Base-by-base conservation (phyloP, 2,329 filamentous ascomycete genomes). In the Hymenoscyphus albidus region DNA sequence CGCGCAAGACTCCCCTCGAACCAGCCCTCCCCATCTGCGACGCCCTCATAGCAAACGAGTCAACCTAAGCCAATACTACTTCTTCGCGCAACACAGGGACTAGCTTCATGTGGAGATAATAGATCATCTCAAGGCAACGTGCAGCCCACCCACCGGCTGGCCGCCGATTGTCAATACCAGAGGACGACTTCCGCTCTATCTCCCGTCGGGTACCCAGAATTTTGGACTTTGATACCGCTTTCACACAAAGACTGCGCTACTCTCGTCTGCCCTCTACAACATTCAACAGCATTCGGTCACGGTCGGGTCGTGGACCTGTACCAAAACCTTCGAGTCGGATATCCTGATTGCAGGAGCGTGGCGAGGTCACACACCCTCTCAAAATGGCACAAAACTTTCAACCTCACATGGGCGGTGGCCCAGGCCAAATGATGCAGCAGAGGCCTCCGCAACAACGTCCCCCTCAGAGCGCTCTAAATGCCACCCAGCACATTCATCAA, bases 301-400 rank as follows among this genome's bases (percentile, higher is more conserved):
- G 69, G 67, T 68, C 64, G 66, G 71, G 64, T 69, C 65, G 65
- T 64, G 64, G 68, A 63, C 66, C 62, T 67, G 67, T 67, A 66
- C 58, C 62, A 64, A 64, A 39, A 64, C 35, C 54, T 63, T 40
- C 60, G 58, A 65, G 54, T 68, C 66, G 68, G 65, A 65, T 61
- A 64, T 67, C 64, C 65, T 69, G 51, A 51, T 38, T 54, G 65
- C 66, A 69, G 69, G 70, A 71, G 64, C 67, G 70, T 73, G 70
- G 69, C 65, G 40, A 62, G 66, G 68, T 70, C 71, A 70, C 69
- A 69, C 56, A 62, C 57, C 65, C 63, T 65, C 61, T 57, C 62
- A 71, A 63, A 58, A 76, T 76, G 74, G 72, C 72, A 39, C 65
- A 71, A 35, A 75, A 75, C 65, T 75, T 74, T 64, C 73, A 71